Evolutionary conservation across 2,329 filamentous ascomycete genomes (phyloP).

Genomic region (Fusarium tjaetaba): DNA sequence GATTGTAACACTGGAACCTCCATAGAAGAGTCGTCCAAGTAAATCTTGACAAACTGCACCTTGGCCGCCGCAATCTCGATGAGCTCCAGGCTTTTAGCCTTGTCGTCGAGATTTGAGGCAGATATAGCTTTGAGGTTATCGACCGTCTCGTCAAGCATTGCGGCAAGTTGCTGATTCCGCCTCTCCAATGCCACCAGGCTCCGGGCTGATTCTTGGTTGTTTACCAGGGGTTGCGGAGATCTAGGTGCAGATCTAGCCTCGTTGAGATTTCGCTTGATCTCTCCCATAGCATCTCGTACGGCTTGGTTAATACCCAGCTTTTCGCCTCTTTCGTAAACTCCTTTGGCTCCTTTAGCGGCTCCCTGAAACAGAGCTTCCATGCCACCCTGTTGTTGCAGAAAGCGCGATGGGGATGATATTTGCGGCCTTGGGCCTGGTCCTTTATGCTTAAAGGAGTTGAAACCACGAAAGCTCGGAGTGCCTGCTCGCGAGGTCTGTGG

Average conservation of each 20-base stretch:
- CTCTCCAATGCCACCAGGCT: constrained; percentile 65
- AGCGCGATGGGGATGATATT: constrained; percentile 57
- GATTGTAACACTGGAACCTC: constrained; percentile 53
- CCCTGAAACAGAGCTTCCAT: constrained; percentile 79
- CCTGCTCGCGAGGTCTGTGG: constrained; percentile 42
- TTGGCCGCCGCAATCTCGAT: constrained; percentile 70
- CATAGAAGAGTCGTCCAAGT: constrained; percentile 67
- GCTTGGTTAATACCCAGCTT: constrained; percentile 83
- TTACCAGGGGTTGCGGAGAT: constrained; percentile 49
- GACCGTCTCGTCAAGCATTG: constrained; percentile 74
- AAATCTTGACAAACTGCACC: constrained; percentile 71
- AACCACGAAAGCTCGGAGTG: constrained; percentile 50
- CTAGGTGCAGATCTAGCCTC: constrained; percentile 59
- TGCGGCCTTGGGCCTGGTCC: constrained; percentile 56
- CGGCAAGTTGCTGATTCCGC: constrained; percentile 73
- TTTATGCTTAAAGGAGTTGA: constrained; percentile 53
- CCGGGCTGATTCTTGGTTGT: constrained; percentile 47
- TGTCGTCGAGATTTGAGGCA: constrained; percentile 59
- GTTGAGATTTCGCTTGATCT: constrained; percentile 81
- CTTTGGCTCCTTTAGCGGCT: constrained; percentile 79
- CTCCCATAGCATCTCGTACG: constrained; percentile 81
- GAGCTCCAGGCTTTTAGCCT: constrained; percentile 59
- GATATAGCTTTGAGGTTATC: constrained; percentile 70
- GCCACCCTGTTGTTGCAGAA: constrained; percentile 66
- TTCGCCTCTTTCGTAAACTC: constrained; percentile 77